phyloP scores from a whole-genome alignment of 495 filamentous ascomycete species.

The Hypoxylon fragiforme region DNA sequence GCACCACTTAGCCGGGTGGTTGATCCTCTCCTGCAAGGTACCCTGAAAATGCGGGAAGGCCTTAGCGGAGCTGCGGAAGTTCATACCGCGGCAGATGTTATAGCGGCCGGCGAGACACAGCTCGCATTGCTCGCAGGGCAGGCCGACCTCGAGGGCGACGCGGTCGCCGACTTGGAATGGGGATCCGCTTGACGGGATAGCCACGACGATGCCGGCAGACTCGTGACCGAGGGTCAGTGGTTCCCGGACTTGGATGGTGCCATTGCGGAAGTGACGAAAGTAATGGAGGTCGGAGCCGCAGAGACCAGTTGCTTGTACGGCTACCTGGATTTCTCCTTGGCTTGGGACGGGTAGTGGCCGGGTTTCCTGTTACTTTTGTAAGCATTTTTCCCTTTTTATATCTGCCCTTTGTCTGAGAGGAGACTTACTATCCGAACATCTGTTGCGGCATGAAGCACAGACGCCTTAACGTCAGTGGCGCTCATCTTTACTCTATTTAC shows the following conservation, averaged over 20 bases:
- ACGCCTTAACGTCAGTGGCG: conserved; percentile 54
- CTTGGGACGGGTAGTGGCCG: conserved; percentile 37
- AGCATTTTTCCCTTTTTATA: conserved; percentile 6
- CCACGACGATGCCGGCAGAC: conserved; percentile 60
- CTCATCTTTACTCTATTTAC: conserved; percentile 12
- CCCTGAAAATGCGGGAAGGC: conserved; percentile 78
- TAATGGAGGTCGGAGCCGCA: conserved; percentile 74
- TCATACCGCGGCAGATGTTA: conserved; percentile 82
- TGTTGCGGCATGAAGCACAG: conserved; percentile 69
- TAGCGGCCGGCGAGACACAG: conserved; percentile 71
- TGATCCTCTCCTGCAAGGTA: conserved; percentile 77
- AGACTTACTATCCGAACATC: conserved; percentile 65
- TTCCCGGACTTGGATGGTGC: conserved; percentile 64
- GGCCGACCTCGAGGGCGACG: conserved; percentile 82
- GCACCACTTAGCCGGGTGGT: conserved; percentile 71
- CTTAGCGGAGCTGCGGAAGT: conserved; percentile 79
- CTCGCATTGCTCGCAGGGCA: conserved; percentile 72
- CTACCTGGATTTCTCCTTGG: conserved; percentile 60
- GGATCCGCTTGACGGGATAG: conserved; percentile 49
- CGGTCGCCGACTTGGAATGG: conserved; percentile 62
- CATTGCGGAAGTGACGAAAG: conserved; percentile 68
- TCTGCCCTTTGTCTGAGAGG: neutral
- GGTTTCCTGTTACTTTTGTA: conserved; percentile 47
- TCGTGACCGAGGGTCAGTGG: conserved; percentile 67
- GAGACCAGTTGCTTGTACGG: conserved; percentile 62